A percentile compares a stretch with the other conserved stretches of the same genome.
Conservation (phyloP, 148 eudicot species). For the Amaranthus hypochondriacus region DNA sequence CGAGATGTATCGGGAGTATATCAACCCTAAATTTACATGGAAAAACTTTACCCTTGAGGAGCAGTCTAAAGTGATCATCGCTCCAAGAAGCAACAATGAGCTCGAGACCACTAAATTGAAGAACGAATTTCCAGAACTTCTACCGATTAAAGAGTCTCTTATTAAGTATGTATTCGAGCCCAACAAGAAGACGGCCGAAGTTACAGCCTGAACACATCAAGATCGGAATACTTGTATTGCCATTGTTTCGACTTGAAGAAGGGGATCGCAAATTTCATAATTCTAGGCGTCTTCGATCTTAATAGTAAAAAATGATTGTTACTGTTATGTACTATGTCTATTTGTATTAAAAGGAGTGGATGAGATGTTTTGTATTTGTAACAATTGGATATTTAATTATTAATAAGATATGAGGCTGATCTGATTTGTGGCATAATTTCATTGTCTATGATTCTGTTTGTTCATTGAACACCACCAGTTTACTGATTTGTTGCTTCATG, state of each 20-base stretch:
- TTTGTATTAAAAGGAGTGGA: constrained; percentile 4
- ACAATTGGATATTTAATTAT: constrained; percentile 18
- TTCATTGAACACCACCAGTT: too few relatives aligned
- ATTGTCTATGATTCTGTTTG: background rate
- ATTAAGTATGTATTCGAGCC: constrained; percentile 74
- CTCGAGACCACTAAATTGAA: constrained; percentile 69
- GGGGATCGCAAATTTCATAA: constrained; percentile 6
- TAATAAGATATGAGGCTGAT: constrained; percentile 1
- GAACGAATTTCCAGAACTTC: constrained; percentile 67
- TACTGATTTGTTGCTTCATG: too few relatives aligned
- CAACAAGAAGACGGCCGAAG: constrained; percentile 44
- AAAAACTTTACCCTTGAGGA: constrained; percentile 70
- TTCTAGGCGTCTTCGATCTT: background rate
- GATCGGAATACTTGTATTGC: background rate
- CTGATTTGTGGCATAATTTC: too few relatives aligned
- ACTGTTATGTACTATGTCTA: constrained; percentile 9
- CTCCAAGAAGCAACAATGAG: constrained; percentile 72
- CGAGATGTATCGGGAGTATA: constrained; percentile 41
- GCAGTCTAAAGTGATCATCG: constrained; percentile 78
- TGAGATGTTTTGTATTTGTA: constrained; percentile 29
- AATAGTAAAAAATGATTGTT: constrained; percentile 10
- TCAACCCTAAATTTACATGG: constrained; percentile 51
- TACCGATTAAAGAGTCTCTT: constrained; percentile 60
- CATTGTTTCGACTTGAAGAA: background rate
- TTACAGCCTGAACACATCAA: constrained; percentile 8